A percentile compares a stretch with the other conserved stretches of the same genome.
Conservation (phyloP, 768 basidiomycete species). For the Rhizopogon vulgaris region DNA sequence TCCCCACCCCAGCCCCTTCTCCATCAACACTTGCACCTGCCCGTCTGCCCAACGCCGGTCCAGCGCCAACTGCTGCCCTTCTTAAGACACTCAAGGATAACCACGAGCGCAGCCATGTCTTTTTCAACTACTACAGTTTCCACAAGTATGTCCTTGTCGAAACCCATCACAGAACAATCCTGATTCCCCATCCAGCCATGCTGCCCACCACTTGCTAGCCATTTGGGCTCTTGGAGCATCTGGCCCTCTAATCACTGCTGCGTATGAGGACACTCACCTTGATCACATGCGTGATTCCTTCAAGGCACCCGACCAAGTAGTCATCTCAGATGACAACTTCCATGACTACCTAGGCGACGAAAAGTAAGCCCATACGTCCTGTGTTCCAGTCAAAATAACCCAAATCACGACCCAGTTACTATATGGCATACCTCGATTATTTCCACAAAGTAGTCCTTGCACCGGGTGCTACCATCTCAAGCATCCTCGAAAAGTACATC, state of each 20-base stretch:
- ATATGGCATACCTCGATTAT: conserved; percentile 27
- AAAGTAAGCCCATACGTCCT: conserved; percentile 14
- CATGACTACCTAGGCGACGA: conserved; percentile 24
- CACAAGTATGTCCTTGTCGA: conserved; percentile 21
- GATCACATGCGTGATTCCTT: conserved; percentile 32
- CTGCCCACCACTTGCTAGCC: conserved; percentile 51
- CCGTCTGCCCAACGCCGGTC: conserved; percentile 28
- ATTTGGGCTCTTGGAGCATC: conserved; percentile 57
- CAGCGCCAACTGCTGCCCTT: conserved; percentile 34
- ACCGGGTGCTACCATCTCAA: conserved; percentile 22
- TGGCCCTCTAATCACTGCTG: conserved; percentile 33
- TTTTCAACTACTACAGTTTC: conserved; percentile 38
- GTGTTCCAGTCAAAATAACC: neutral
- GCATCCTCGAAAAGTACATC: conserved; percentile 53
- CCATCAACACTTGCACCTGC: conserved; percentile 28
- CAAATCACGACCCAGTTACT: conserved; percentile 14
- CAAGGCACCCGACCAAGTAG: conserved; percentile 12
- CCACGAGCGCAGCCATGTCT: conserved; percentile 48
- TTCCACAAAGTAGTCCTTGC: conserved; percentile 24
- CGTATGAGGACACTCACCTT: conserved; percentile 34
- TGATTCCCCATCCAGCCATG: conserved; percentile 34
- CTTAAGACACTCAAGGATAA: conserved; percentile 41
- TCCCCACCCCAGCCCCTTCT: conserved; percentile 24
- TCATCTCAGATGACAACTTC: conserved; percentile 19
- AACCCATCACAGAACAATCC: neutral